Conservation (phyloP, 2,329 filamentous ascomycete species). For the Colletotrichum liriopes region DNA sequence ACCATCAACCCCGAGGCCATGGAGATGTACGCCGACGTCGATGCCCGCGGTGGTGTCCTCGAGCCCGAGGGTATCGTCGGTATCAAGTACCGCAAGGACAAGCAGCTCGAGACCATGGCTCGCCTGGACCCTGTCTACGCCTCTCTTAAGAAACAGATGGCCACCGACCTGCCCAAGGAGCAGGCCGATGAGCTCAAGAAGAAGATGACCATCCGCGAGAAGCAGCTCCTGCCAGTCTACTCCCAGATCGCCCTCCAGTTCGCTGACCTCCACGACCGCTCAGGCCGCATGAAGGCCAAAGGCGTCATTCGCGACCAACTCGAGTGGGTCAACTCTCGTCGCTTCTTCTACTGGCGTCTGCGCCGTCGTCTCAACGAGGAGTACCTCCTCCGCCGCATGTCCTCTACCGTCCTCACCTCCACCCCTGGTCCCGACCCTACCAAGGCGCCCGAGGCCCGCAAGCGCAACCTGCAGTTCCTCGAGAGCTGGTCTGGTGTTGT, state of each 20-base stretch:
- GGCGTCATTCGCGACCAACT: conserved; percentile 88
- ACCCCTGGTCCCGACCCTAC: conserved; percentile 55
- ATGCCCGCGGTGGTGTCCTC: conserved; percentile 95
- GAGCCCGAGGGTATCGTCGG: conserved; percentile 98
- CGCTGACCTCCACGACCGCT: conserved; percentile 95
- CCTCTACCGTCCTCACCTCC: conserved; percentile 55
- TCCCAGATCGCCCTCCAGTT: conserved; percentile 96
- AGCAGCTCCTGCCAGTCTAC: conserved; percentile 92
- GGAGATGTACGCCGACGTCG: conserved; percentile 99
- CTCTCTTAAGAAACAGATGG: conserved; percentile 84
- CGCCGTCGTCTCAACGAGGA: conserved; percentile 97
- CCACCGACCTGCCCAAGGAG: conserved; percentile 78
- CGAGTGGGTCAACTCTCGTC: conserved; percentile 89
- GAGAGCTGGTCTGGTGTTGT: conserved; percentile 86
- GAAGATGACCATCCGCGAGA: conserved; percentile 88
- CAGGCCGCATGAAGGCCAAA: conserved; percentile 99
- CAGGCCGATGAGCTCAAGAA: conserved; percentile 84
- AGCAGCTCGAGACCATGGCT: conserved; percentile 97
- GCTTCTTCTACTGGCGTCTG: conserved; percentile 99
- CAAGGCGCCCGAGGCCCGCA: conserved; percentile 70
- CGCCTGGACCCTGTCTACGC: conserved; percentile 90
- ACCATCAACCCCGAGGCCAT: conserved; percentile 97
- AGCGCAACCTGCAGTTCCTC: conserved; percentile 80
- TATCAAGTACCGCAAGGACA: conserved; percentile 98
- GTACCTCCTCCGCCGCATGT: conserved; percentile 94